Base-by-base conservation (phyloP, 495 filamentous ascomycete genomes). In the Trichoderma gamsii region DNA sequence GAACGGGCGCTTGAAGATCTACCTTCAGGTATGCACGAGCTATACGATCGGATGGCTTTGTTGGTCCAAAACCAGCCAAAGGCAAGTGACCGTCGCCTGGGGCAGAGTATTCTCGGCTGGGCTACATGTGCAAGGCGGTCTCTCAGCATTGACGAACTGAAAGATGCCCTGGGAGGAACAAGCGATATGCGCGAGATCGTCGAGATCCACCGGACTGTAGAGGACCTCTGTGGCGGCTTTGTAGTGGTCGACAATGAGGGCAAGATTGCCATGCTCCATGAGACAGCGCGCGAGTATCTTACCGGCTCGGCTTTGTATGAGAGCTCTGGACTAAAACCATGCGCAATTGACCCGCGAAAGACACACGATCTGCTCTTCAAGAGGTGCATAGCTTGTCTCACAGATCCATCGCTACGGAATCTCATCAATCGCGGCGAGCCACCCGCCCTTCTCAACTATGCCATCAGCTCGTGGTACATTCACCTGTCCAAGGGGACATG, bases 211-310 rank as follows among this genome's bases (percentile, higher is more conserved):
- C 63, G 72, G 16, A 72, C 79, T 0, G 70, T 81, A n/a, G 38
- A 66, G 3, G 71, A 76, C 2, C 63, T 78, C 0, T 84, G 80
- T 65, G 77, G 82, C 2, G 74, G 76, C 0, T 78, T 84, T 23
- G 67, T 83, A 0, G 67, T 69, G 12, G 65, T 83, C 11, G 79
- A 84, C 67, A 74, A 72, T 25, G 52, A 70, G 1, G 67, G 61
- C 3, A 70, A 76, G 23, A 75, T 80, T 16, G 68, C 72, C n/a
- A 70, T 82, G 35, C 70, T 82, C 21, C 82, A 84, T 69, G 72
- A 79, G 44, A 83, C 79, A 0, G 79, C 79, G 61, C 75, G 76
- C 29, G 79, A 81, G 52, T 81, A 78, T 49, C 67, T 81, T 9
- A 46, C 43, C 2, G 43, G 43, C 43, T 46, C 43, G 43, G 18